phyloP scores from a whole-genome alignment of 495 filamentous ascomycete genomes.

The Penicillium goetzii region DNA sequence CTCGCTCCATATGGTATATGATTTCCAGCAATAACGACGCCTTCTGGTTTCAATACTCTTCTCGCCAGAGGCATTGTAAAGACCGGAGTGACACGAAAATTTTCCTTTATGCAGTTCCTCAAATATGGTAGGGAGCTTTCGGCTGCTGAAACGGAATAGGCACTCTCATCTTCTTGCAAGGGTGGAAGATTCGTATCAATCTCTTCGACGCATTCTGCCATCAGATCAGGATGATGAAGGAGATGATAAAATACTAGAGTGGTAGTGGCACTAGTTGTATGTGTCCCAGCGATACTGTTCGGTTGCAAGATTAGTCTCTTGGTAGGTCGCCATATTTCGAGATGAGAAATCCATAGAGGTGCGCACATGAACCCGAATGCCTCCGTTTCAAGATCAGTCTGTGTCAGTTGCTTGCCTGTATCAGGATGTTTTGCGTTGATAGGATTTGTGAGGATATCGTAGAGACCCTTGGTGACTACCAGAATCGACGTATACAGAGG shows the following conservation, averaged over 20 bases:
- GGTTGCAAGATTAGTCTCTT: not conserved
- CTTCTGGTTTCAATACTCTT: not conserved
- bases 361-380: not conserved
- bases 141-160: not conserved
- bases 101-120: not conserved
- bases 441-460: not conserved
- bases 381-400: not conserved
- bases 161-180: not conserved
- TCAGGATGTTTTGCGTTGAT: not conserved
- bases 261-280: not conserved
- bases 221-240: not conserved
- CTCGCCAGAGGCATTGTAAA: not conserved
- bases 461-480: too few relatives aligned
- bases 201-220: not conserved
- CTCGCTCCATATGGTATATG: constrained; percentile 4
- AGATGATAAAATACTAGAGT: not conserved
- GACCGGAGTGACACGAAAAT: not conserved
- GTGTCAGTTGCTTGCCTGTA: not conserved
- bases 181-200: not conserved
- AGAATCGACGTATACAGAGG: not conserved
- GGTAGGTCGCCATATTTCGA: not conserved
- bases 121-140: not conserved
- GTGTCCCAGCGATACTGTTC: not conserved
- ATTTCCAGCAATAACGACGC: not conserved
- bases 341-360: not conserved